Base-by-base conservation (phyloP, 345 rosid species). In the Abelmoschus esculentus region DNA sequence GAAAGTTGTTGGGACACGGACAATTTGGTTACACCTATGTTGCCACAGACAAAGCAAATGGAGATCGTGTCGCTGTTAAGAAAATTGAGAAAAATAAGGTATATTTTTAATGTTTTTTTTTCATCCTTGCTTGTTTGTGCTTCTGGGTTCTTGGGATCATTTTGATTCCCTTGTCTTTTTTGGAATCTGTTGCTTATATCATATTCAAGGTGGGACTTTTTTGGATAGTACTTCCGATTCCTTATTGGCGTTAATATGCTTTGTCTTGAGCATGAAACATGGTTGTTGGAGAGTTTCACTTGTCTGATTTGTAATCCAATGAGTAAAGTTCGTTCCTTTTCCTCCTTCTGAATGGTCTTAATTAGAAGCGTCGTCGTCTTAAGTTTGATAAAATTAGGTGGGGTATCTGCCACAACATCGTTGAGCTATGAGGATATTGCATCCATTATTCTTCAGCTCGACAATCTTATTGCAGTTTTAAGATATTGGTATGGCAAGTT, bases 1-100 rank as follows among this genome's bases (percentile, higher is more conserved):
- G 97, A 15, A 87, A 86, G 63, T 76, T 91, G 73, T 73, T 91
- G 61, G 97, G 97, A 66, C 97, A 91, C 72, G 97, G 97, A 14
- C 97, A 91, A 70, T 91, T 91, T 67, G 96, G 97, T 56, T 91
- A 91, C 54, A 91, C 97, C 14, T 91, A 89, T 75, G 96, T 89
- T 46, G 97, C 96, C 61, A 81, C 78, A 58, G 93, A 89, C 59
- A 89, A 88, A 77, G 71, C 38, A 12, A 84, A 73, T 66, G 90
- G 86, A 47, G 92, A 91, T 86, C 90, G 90, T 42, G 92, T 88
- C 58, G 97, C 97, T 0, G 93, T 87, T 22, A 91, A 91, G 85
- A 84, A 79, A 74, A 87, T 91, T 69, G 97, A 89, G 50, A 91
- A 91, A 67, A 88, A 82, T 59, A 92, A 92, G 97, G 97, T 91